phyloP scores from a whole-genome alignment of 345 rosid genomes.

The Hibiscus trionum region DNA sequence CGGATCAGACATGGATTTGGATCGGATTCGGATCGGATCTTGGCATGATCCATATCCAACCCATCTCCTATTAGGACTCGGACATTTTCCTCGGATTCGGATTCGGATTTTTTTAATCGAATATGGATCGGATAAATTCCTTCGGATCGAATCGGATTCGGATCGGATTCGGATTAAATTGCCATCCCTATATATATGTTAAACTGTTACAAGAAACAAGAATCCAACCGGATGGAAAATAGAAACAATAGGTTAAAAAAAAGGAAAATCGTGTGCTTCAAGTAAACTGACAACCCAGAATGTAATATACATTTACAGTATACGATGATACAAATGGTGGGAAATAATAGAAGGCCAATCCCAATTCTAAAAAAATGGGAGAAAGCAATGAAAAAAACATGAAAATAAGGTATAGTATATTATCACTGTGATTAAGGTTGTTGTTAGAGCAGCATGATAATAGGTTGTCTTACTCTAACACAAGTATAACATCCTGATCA shows the following conservation, averaged over 20 bases:
- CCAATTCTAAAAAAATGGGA: background rate
- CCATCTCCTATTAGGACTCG: too few relatives aligned
- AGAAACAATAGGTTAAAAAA: background rate
- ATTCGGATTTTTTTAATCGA: too few relatives aligned
- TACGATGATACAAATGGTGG: background rate
- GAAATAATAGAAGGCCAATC: background rate
- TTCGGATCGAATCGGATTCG: too few relatives aligned
- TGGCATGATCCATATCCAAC: too few relatives aligned
- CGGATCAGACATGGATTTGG: too few relatives aligned
- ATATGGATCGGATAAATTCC: too few relatives aligned
- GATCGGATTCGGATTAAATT: too few relatives aligned
- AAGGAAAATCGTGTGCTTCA: background rate
- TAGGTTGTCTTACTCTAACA: background rate
- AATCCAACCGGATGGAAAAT: too few relatives aligned
- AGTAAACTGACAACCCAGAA: background rate
- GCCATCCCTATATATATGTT: background rate
- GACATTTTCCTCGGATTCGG: too few relatives aligned
- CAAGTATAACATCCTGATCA: conserved; percentile 13
- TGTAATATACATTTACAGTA: background rate
- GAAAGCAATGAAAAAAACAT: background rate
- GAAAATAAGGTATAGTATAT: background rate
- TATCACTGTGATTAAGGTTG: background rate
- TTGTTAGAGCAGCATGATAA: background rate
- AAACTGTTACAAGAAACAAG: too few relatives aligned
- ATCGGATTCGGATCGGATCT: too few relatives aligned